Conservation (phyloP, 2,329 filamentous ascomycete species). For the Alternaria tenuissima region DNA sequence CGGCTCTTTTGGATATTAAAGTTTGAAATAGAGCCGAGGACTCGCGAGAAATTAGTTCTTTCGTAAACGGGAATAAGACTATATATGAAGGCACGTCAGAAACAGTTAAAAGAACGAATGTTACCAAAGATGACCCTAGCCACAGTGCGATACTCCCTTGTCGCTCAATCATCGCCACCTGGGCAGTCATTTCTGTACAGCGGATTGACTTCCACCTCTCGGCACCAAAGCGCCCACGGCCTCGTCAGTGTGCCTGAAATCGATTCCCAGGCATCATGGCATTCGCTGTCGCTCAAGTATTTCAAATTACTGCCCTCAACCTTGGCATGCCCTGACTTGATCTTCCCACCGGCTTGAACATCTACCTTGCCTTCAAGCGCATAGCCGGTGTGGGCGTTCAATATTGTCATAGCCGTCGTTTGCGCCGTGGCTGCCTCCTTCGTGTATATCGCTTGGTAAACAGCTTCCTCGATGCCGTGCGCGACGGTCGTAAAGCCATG, state of each 20-base stretch:
- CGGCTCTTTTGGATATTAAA: background rate
- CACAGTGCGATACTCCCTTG: background rate
- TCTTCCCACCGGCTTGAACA: slow-evolving; percentile 49
- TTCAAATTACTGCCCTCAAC: slow-evolving; percentile 54
- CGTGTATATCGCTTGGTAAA: slow-evolving; percentile 57
- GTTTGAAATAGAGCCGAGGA: background rate
- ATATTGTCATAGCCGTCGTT: slow-evolving; percentile 47
- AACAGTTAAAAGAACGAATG: background rate
- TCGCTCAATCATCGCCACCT: slow-evolving; percentile 36
- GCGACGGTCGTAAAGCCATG: slow-evolving; percentile 58
- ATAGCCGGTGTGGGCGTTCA: slow-evolving; percentile 46
- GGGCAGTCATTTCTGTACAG: slow-evolving; percentile 54
- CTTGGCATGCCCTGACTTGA: slow-evolving; percentile 53
- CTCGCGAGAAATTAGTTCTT: background rate
- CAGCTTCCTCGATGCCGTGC: slow-evolving; percentile 54
- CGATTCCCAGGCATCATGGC: slow-evolving; percentile 52
- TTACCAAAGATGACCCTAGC: background rate
- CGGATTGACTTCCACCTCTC: slow-evolving; percentile 51
- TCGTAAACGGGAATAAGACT: background rate
- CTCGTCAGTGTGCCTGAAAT: slow-evolving; percentile 45
- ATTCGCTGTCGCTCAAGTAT: slow-evolving; percentile 54
- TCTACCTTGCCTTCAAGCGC: slow-evolving; percentile 53
- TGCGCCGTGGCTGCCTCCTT: slow-evolving; percentile 52
- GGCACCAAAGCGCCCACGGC: slow-evolving; percentile 56
- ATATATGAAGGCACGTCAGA: background rate